Base-by-base conservation (phyloP, 192 early-diverging fungal genomes). In the Entophlyctis helioformis region DNA sequence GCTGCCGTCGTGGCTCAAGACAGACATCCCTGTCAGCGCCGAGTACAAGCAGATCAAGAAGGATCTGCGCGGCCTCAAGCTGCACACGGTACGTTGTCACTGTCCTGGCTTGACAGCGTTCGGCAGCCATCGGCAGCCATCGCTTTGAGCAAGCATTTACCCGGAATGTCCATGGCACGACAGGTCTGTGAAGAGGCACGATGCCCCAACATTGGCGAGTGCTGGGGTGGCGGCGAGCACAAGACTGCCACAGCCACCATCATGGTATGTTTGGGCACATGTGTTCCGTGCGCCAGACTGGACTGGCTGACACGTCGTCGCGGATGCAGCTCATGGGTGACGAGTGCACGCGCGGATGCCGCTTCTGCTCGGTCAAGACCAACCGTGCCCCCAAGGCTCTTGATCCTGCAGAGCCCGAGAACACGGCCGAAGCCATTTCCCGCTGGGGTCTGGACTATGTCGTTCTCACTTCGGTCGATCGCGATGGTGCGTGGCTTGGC, bases 301-400 rank as follows among this genome's bases (percentile, higher is more conserved):
- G n/a, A 4, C 3, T 4, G 3, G 34, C 5, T 36, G 26, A 41
- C 46, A 12, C 10, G 4, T 22, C 25, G 9, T 34, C 39, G 23
- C 20, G 16, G 20, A n/a, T 18, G 40, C 32, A 67, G 59, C 73
- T 97, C 54, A 94, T 98, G 90, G 94, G 94, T 43, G 90, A 92
- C 55, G 87, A 90, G 59, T 98, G 94, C 65, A 98, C 94, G 4
- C 78, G 94, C 44, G 94, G 91, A 0, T 98, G 94, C 65, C 71
- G 94, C 35, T 98, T 98, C 74, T 98, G 94, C 53, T 88, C 91
- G 13, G 94, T 98, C 27, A 98, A 98, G 67, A 98, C 94, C 35
- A 92, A 78, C 65, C 76, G 80, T 49, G 63, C 59, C 1, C 94
- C 94, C 5, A 74, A 72, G 20, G 72, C 91, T 4, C 67, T 94